Base-by-base conservation (phyloP, 2,329 filamentous ascomycete genomes). In the Byssothecium circinans region DNA sequence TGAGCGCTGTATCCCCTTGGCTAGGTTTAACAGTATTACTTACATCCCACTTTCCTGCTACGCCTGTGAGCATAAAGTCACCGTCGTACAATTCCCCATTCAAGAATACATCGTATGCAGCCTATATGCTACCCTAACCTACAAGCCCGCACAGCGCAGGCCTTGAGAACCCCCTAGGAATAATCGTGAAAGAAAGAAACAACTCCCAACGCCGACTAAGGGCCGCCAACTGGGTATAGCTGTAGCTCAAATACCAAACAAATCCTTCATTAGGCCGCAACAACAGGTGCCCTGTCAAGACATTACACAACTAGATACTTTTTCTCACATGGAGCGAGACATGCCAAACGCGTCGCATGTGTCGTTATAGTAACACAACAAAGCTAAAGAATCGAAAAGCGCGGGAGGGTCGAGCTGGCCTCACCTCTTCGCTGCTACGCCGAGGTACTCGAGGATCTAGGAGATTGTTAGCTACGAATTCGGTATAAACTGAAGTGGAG, bases 361-460 rank as follows among this genome's bases (percentile, higher is more conserved):
- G 34, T 19, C 14, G 5, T 36, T 36, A 36, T 22, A 36, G 5
- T 10, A 22, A 22, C 19, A 17, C 18, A 36, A 10, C 20, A 32
- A 15, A 39, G n/a, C n/a, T 33, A 23, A 30, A 45, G 25, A 45
- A 22, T 17, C 23, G n/a, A 25, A 25, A 25, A 39, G 20, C 20
- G 18, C 23, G 23, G 11, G 10, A 20, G 8, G 8, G 6, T 12
- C 22, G 19, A 23, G 15, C 15, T 10, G n/a, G 10, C 23, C 11
- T 39, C 42, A 43, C 34, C 43, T 47, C 4, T 41, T 45, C 5
- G 39, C 33, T 7, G 42, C 43, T 6, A 40, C 27, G 4, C 39
- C 38, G 40, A 53, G 44, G 41, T 36, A 50, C 1, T 53, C 47
- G 20, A 53, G 46, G 18, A 53, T 47, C 50, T 53, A 20, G 12